phyloP scores from a whole-genome alignment of 805 yeast species.

The Saccharomyces kudriavzevii region DNA sequence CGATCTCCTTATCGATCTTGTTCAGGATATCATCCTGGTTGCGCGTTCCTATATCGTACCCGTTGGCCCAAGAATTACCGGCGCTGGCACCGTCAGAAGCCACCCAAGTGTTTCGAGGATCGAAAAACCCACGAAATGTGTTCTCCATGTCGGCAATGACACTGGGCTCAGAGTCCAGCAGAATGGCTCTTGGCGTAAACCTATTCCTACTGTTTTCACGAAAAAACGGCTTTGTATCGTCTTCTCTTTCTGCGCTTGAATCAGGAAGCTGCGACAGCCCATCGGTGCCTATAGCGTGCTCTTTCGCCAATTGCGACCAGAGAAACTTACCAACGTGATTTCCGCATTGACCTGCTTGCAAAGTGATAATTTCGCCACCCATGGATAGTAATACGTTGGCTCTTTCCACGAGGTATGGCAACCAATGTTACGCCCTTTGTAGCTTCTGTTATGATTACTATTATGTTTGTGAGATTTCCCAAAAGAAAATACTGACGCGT shows the following conservation, averaged over 20 bases:
- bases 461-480: background rate
- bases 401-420: background rate
- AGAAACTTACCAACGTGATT: slow-evolving; percentile 90
- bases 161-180: slow-evolving; percentile 85
- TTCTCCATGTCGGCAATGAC: slow-evolving; percentile 61
- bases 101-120: slow-evolving; percentile 73
- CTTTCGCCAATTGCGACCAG: slow-evolving; percentile 82
- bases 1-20: slow-evolving; percentile 82
- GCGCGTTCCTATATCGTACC: slow-evolving; percentile 65
- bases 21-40: slow-evolving; percentile 70
- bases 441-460: background rate
- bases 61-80: slow-evolving; percentile 93
- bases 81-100: slow-evolving; percentile 87
- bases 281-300: slow-evolving; percentile 63
- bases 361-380: slow-evolving; percentile 61
- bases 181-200: slow-evolving; percentile 80
- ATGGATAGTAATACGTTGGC: slow-evolving; percentile 13
- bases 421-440: background rate
- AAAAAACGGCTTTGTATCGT: slow-evolving; percentile 79
- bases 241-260: slow-evolving; percentile 36
- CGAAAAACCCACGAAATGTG: slow-evolving; percentile 55
- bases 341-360: slow-evolving; percentile 85
- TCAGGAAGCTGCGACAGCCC: slow-evolving; percentile 23
- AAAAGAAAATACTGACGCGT: background rate
- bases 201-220: slow-evolving; percentile 63